Evolutionary conservation across 2,329 filamentous ascomycete genomes (phyloP).

Genomic region (Trichoderma sp.): DNA sequence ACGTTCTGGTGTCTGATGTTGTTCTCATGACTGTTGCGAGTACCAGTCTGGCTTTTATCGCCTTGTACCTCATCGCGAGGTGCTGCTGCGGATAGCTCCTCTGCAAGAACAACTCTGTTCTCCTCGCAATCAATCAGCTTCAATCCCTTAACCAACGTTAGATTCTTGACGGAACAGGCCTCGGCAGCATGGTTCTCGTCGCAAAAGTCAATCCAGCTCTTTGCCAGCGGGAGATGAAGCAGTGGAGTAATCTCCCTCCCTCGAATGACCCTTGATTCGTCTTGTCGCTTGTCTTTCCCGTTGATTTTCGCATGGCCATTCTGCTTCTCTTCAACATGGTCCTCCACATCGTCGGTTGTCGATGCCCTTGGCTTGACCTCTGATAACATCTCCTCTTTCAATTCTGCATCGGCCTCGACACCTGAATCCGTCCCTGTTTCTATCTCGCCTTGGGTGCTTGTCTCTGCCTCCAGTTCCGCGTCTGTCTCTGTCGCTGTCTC

Average conservation of each 20-base stretch:
- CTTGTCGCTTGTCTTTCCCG: not conserved
- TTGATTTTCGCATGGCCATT: not conserved
- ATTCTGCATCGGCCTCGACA: not conserved
- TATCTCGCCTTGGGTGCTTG: not conserved
- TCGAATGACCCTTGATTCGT: conserved; percentile 24
- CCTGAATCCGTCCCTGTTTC: not conserved
- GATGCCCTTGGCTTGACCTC: not conserved
- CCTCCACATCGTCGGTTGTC: not conserved
- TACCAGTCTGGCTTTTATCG: not conserved
- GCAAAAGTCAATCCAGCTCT: conserved; percentile 39
- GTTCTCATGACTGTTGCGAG: not conserved
- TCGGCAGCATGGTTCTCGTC: conserved; percentile 30
- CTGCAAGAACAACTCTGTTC: conserved; percentile 31
- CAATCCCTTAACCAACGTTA: conserved; percentile 29
- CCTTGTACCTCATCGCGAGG: not conserved
- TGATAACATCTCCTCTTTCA: not conserved
- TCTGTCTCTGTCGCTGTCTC: not conserved
- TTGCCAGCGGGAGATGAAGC: conserved; percentile 32
- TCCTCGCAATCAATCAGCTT: conserved; percentile 35
- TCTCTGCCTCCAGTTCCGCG: not conserved
- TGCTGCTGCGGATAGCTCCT: conserved; percentile 24
- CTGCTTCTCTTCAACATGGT: not conserved
- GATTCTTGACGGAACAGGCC: conserved; percentile 24
- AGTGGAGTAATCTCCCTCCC: conserved; percentile 35
- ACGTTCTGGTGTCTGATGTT: conserved; percentile 23